These are phyloP conservation scores for Aspergillus pseudotamarii DNA, from an alignment of 2,329 filamentous ascomycete genomes.

Conservation along the genomic window DNA sequence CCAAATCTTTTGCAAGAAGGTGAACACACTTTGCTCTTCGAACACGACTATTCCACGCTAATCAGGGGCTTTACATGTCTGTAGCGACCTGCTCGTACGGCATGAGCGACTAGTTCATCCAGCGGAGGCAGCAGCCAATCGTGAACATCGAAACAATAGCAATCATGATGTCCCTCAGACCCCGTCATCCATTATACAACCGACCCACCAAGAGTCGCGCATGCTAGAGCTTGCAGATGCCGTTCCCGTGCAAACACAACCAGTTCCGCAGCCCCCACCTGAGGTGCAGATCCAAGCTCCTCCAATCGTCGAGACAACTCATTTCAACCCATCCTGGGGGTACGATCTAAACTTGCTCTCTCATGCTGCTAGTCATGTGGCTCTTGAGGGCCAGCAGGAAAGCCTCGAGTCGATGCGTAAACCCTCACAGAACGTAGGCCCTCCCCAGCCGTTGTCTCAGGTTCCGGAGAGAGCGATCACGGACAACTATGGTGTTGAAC, in stretches of 20 bases:
- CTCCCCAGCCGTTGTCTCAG: constrained; percentile 39
- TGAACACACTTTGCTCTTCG: constrained; percentile 23
- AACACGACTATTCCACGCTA: constrained; percentile 22
- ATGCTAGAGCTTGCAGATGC: constrained; percentile 51
- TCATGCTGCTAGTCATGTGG: constrained; percentile 53
- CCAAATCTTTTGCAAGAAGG: constrained; percentile 53
- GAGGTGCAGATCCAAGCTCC: constrained; percentile 43
- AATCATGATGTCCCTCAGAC: constrained; percentile 36
- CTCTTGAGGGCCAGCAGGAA: constrained; percentile 50
- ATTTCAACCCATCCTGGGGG: constrained; percentile 54
- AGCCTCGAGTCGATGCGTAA: constrained; percentile 42
- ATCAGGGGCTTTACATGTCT: constrained; percentile 23
- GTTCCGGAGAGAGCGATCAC: constrained; percentile 42
- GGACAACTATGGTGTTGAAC: constrained; percentile 48
- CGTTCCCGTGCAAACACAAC: constrained; percentile 44
- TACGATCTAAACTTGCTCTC: constrained; percentile 53
- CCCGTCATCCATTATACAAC: constrained; percentile 40
- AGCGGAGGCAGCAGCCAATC: constrained; percentile 43
- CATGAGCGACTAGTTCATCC: constrained; percentile 54
- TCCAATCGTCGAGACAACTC: constrained; percentile 46
- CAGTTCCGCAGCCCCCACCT: constrained; percentile 34
- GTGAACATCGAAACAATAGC: constrained; percentile 40
- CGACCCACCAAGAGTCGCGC: constrained; percentile 44
- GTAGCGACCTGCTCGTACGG: constrained; percentile 51
- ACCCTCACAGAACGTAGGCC: constrained; percentile 34